Conservation (phyloP, 2,329 filamentous ascomycete species). For the Aspergillus terreus region DNA sequence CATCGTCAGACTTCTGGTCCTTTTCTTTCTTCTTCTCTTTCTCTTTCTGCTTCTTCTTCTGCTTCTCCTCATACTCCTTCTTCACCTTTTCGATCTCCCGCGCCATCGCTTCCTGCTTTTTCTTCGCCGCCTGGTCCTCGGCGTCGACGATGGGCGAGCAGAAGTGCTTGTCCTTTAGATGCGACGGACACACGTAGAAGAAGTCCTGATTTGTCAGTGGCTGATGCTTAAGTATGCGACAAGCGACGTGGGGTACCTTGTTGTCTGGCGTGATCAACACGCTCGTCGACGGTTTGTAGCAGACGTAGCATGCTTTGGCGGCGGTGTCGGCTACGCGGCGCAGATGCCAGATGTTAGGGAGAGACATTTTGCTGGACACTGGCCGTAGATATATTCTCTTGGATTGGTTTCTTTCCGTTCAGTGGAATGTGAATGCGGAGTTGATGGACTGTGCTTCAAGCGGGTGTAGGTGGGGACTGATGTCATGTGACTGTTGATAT, state of each 20-base stretch:
- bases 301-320: constrained; percentile 82
- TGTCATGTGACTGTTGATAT: constrained; percentile 9
- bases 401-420: no score
- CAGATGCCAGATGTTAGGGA: constrained; percentile 78
- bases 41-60: constrained; percentile 65
- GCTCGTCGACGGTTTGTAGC: constrained; percentile 81
- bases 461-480: constrained; percentile 1
- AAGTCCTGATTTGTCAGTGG: constrained; percentile 58
- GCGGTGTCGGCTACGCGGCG: constrained; percentile 82
- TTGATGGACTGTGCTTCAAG: neutral
- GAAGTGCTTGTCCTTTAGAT: constrained; percentile 80
- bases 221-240: neutral
- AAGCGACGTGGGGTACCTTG: constrained; percentile 57
- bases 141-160: constrained; percentile 56
- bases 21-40: constrained; percentile 52
- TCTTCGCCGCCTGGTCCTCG: constrained; percentile 40
- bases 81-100: constrained; percentile 47
- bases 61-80: constrained; percentile 68
- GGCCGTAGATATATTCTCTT: neutral
- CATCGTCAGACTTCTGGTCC: constrained; percentile 29
- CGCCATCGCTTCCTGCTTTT: constrained; percentile 42
- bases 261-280: constrained; percentile 87
- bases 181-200: constrained; percentile 83
- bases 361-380: constrained; percentile 18
- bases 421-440: neutral